Conservation (phyloP, 139 green algal genomes). For the Dunaliella sp. region DNA sequence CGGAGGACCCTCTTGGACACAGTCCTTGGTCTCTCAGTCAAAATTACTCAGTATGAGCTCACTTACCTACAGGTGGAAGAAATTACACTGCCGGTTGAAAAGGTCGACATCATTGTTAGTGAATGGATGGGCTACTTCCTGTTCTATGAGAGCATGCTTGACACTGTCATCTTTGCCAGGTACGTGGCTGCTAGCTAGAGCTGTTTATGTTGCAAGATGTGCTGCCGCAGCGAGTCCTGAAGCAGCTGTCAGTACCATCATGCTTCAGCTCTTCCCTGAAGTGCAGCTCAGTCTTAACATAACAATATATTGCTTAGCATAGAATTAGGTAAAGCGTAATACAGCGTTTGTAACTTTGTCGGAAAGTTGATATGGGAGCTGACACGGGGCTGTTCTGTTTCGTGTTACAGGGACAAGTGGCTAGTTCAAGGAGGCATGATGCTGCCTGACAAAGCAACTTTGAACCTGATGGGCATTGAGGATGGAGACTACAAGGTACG, state of each 20-base stretch:
- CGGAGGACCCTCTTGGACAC: background rate
- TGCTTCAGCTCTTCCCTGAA: too few species aligned
- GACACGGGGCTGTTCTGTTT: too few species aligned
- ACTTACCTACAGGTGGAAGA: slow-evolving; percentile 27
- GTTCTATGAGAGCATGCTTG: slow-evolving; percentile 88
- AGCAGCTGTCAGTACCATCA: too few species aligned
- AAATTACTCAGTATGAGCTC: background rate
- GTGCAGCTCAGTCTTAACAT: too few species aligned
- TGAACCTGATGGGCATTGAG: slow-evolving; percentile 80
- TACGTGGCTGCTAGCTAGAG: too few species aligned
- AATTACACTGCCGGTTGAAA: slow-evolving; percentile 54
- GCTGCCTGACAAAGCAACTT: slow-evolving; percentile 71
- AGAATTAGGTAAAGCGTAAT: too few species aligned
- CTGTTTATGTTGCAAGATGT: too few species aligned
- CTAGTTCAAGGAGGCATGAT: slow-evolving; percentile 73
- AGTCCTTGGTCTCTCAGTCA: background rate
- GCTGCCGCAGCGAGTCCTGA: too few species aligned
- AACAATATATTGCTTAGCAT: too few species aligned
- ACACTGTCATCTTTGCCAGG: slow-evolving; percentile 81
- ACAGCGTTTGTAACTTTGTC: too few species aligned
- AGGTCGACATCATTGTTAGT: slow-evolving; percentile 86
- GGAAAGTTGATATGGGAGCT: too few species aligned
- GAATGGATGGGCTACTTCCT: slow-evolving; percentile 95
- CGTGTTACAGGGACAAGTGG: slow-evolving; percentile 82
- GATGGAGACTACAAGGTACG: slow-evolving; percentile 84